phyloP scores from a whole-genome alignment of 305 asterid species.

The Fraxinus angustifolia region DNA sequence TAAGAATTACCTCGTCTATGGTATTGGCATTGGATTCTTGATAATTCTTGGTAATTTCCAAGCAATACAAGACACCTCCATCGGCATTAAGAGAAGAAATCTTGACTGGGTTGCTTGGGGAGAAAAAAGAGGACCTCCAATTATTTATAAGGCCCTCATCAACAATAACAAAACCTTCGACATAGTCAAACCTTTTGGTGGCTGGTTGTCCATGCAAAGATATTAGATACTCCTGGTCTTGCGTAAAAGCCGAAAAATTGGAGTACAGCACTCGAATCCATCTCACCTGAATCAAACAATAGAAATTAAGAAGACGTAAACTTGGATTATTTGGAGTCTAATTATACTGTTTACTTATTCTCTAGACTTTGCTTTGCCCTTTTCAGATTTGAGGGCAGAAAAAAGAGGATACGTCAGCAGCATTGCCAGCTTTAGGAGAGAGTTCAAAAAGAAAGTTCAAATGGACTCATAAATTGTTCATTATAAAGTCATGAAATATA shows the following conservation, averaged over 20 bases:
- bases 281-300: slow-evolving; percentile 45
- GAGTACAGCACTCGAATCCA: slow-evolving; percentile 79
- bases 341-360: no score
- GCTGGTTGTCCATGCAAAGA: slow-evolving; percentile 45
- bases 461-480: slow-evolving; percentile 30
- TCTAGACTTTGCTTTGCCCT: background rate
- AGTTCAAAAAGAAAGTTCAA: background rate
- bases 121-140: slow-evolving; percentile 80
- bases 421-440: slow-evolving; percentile 33
- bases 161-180: slow-evolving; percentile 75
- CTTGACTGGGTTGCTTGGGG: slow-evolving; percentile 66
- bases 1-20: slow-evolving; percentile 48
- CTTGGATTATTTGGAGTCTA: background rate
- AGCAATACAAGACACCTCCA: slow-evolving; percentile 64
- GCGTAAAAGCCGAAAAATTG: slow-evolving; percentile 52
- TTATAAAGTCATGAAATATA: slow-evolving; percentile 16
- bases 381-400: background rate
- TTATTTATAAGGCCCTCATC: slow-evolving; percentile 73
- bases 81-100: slow-evolving; percentile 46
- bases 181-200: slow-evolving; percentile 52
- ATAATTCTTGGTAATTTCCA: slow-evolving; percentile 68
- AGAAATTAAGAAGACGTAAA: background rate
- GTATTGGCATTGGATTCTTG: slow-evolving; percentile 32
- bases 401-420: slow-evolving; percentile 22
- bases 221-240: slow-evolving; percentile 70